Evolutionary conservation across 176 grass and related monocot species (phyloP), one percentile per base, ranked within the genome.

Genomic region (Cocos nucifera): DNA sequence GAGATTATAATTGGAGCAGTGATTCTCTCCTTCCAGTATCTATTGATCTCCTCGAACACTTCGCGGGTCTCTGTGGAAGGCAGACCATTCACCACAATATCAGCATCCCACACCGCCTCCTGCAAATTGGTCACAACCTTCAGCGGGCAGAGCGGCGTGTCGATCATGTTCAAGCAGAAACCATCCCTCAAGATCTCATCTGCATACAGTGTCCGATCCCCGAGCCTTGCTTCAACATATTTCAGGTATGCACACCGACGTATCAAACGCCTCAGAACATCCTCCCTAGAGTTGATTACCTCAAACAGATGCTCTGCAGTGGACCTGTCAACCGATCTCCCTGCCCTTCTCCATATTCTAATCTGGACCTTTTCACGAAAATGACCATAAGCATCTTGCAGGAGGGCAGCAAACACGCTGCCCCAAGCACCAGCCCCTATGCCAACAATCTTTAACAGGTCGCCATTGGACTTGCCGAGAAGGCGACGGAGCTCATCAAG

Each of bases 91-190:
- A 97, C 84, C 44, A 97, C 93, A 35, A 97, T 97, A 57, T 97
- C 93, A 3, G 93, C 93, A 49, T 97, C 93, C 93, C 93, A 97
- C 51, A 97, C 87, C 17, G 93, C 93, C 71, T 97, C 87, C 70
- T 97, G 93, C 72, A 97, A 72, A 58, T 97, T 97, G 44, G 93
- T 97, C 61, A 97, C 87, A 25, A 97, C 84, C 82, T 97, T 97
- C 66, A 97, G 17, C 10, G 91, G 91, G 61, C 91, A 96, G 35
- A 96, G 80, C 0, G 91, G 86, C 10, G 91, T 96, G 4, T 97
- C 93, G 2, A 97, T 73, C 93, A 97, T 97, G 66, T 97, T 97
- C 30, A 91, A 55, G 20, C 93, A 97, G 49, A 97, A 83, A 0
- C 93, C 93, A 24, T 97, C 93, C 64, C 71, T 82, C 57, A 97